Evolutionary conservation across 768 basidiomycete species (phyloP), one percentile per base, ranked within the genome.

Genomic region (Artomyces pyxidatus): DNA sequence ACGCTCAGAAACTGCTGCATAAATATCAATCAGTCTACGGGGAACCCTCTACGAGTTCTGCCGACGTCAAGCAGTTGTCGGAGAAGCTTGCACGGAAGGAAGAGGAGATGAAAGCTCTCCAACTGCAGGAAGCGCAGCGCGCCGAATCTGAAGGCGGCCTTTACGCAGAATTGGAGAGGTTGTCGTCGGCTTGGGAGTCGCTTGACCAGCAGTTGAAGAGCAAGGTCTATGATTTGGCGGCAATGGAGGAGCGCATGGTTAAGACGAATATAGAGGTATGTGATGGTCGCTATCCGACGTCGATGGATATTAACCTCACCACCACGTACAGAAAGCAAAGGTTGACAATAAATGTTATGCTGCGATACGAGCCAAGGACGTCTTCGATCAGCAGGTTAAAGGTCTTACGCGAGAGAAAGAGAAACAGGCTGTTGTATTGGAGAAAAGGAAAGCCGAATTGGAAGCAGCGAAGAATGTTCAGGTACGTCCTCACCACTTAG

Each of bases 331-430:
- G 91, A 90, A 89, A 84, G 88, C 91, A 8, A 97, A 95, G 68
- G 82, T 88, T 14, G 94, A 97, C 51, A 95, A 93, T 71, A 97
- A 94, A 64, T 98, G 81, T 62, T 98, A 83, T 61, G 78, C 88
- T 16, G 83, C 84, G 2, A 88, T 95, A 83, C 82, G 92, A 26
- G 83, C 85, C 49, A 92, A 87, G 66, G 92, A 96, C 51, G 82
- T 88, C 16, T 67, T 83, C 3, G 88, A 92, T 27, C 71, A 70
- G 1, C 88, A 92, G 61, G 75, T 82, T 40, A 89, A 89, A 65
- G 77, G 71, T 27, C 65, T 82, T 28, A 60, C 69, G 16, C 74
- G 82, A 42, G 73, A 69, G 26, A 63, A 76, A 14, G 80, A 83
- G 56, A 79, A 80, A 47, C 80, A 84, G 55, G 66, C 71, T 23